Evolutionary conservation across 169 alveolate species (phyloP), one percentile per base, ranked within the genome.

Genomic region (Plasmodium relictum): DNA sequence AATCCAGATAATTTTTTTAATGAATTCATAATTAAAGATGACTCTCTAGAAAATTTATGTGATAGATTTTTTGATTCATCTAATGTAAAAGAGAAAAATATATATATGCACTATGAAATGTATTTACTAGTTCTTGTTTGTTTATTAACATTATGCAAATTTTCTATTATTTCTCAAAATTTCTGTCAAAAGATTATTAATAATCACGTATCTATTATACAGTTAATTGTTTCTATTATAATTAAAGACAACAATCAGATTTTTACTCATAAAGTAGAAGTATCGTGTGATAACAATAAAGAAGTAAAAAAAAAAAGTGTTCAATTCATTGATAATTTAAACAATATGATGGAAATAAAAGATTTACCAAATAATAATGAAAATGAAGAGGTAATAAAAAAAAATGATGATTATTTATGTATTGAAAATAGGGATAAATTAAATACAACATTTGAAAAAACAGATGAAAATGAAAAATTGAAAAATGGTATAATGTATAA

Each of bases 21-120:
- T 20, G 85, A 83, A 31, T 83, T 72, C 24, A 41, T 70, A 41
- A 45, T 83, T 58, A 56, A 22, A 42, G 73, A 45, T 2, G 73
- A 59, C 12, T 42, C 22, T 12, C 22, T 41, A 0, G 9, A 3
- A 18, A 69, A 68, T 42, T 39, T 6, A 14, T 41, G 26, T 10
- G 68, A 63, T 45, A 76, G 26, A 22, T 16, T 24, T 45, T 50
- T 6, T 39, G 7, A 39, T 48, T 3, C 3, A 0, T 58, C 14
- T 73, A 41, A 54, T 16, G 14, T 10, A 44, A n/a, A 41, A 3
- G 54, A 66, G 31, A 73, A 61, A 16, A 50, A 44, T 5, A 68
- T 83, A 45, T 83, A 83, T 58, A 83, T 66, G 85, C 71, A 70
- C 26, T 83, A 83, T 83, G 91, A 83, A 42, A 54, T 83, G 73